phyloP scores from a whole-genome alignment of 2,329 filamentous ascomycete species.

The Fusarium setosum region DNA sequence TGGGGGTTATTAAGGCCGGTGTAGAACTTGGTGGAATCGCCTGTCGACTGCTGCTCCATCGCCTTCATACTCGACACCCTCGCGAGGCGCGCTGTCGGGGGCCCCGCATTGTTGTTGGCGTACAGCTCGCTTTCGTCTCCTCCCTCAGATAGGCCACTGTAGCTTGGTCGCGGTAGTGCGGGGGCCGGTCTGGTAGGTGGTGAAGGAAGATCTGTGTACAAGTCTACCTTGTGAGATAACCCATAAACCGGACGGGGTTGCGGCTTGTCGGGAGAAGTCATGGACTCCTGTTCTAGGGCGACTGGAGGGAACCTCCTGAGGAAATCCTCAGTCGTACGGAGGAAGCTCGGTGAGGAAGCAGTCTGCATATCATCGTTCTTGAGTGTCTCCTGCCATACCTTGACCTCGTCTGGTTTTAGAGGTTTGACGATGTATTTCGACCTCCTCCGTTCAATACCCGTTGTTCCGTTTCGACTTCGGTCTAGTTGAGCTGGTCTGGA shows the following conservation, averaged over 20 bases:
- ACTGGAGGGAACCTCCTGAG: constrained; percentile 83
- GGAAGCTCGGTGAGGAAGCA: constrained; percentile 64
- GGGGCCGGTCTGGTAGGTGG: constrained; percentile 76
- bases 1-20: constrained; percentile 84
- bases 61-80: constrained; percentile 51
- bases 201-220: constrained; percentile 61
- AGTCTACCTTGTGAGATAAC: constrained; percentile 49
- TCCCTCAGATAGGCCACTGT: constrained; percentile 74
- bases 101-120: constrained; percentile 55
- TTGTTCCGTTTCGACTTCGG: constrained; percentile 46
- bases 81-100: constrained; percentile 51
- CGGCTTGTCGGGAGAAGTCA: constrained; percentile 56
- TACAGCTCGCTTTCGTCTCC: constrained; percentile 51
- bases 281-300: constrained; percentile 69
- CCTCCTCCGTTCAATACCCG: constrained; percentile 49
- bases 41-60: constrained; percentile 59
- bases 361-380: constrained; percentile 69
- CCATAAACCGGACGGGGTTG: constrained; percentile 43
- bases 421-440: constrained; percentile 69
- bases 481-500: constrained; percentile 22
- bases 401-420: constrained; percentile 83
- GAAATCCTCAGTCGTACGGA: constrained; percentile 85
- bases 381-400: constrained; percentile 82
- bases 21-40: constrained; percentile 40
- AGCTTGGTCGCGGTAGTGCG: constrained; percentile 76